phyloP scores from a whole-genome alignment of 371 early-diverging fungal genomes.

The Lichtheimia ramosa region DNA sequence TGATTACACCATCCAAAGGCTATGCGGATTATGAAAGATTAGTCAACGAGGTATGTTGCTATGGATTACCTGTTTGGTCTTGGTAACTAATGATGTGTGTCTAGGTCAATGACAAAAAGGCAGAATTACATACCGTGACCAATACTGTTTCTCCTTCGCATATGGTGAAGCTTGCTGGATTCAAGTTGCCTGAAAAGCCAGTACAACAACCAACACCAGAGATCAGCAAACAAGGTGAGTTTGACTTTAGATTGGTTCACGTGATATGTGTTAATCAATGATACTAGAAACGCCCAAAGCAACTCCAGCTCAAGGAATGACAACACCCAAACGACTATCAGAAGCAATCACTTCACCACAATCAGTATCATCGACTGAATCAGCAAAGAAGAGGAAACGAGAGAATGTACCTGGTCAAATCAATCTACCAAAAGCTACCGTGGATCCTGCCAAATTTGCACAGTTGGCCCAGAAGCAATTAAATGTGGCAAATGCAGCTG shows the following conservation, averaged over 20 bases:
- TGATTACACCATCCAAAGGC: constrained; percentile 41
- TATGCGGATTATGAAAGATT: constrained; percentile 35
- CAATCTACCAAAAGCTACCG: constrained; percentile 34
- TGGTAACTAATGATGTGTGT: background rate
- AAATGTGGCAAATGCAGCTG: constrained; percentile 10
- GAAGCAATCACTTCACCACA: constrained; percentile 28
- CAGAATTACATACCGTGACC: constrained; percentile 38
- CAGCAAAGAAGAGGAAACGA: constrained; percentile 36
- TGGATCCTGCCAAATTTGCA: constrained; percentile 39
- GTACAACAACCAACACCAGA: constrained; percentile 6
- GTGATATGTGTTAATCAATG: background rate
- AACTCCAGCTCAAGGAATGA: background rate
- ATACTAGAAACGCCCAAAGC: constrained; percentile 1
- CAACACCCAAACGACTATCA: constrained; percentile 6
- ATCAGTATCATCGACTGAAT: constrained; percentile 22
- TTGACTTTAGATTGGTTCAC: background rate
- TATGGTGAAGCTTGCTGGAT: constrained; percentile 57
- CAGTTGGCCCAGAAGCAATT: constrained; percentile 23
- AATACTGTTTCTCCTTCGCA: constrained; percentile 41
- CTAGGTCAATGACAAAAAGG: constrained; percentile 43
- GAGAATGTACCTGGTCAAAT: constrained; percentile 44
- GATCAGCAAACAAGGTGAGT: background rate
- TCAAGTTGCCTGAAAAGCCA: constrained; percentile 44
- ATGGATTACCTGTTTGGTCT: background rate
- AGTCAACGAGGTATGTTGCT: constrained; percentile 20